These are phyloP conservation scores for Alternaria sp. DNA, from an alignment of 2,329 filamentous ascomycete species.

Conservation along the genomic window DNA sequence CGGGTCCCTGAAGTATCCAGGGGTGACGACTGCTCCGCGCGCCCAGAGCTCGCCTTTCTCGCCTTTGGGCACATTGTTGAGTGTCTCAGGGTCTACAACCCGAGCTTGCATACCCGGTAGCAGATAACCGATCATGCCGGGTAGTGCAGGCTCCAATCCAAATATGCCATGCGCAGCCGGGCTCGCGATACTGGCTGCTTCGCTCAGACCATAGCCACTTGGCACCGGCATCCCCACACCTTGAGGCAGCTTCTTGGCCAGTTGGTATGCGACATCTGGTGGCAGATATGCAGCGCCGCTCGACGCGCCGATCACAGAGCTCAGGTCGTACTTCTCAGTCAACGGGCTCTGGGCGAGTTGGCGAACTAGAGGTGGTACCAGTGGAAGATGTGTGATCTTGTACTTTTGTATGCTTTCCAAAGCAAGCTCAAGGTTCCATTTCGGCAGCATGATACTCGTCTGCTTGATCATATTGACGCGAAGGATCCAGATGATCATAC, in stretches of 20 bases:
- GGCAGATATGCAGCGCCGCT: constrained; percentile 40
- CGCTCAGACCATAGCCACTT: constrained; percentile 37
- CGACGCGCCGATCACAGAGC: constrained; percentile 27
- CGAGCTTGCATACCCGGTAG: constrained; percentile 38
- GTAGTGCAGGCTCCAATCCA: constrained; percentile 26
- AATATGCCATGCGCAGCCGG: constrained; percentile 34
- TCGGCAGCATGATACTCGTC: constrained; percentile 34
- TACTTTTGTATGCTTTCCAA: constrained; percentile 37
- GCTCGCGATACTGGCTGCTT: constrained; percentile 37
- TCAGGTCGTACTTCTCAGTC: constrained; percentile 37
- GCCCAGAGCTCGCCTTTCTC: constrained; percentile 39
- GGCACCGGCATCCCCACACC: constrained; percentile 31
- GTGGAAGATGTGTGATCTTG: constrained; percentile 31
- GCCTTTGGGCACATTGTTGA: constrained; percentile 30
- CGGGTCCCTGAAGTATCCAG: constrained; percentile 40
- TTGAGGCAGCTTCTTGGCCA: constrained; percentile 37
- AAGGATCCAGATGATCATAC: constrained; percentile 41
- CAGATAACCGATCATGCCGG: constrained; percentile 37
- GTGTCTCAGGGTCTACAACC: constrained; percentile 36
- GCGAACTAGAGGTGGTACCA: constrained; percentile 38
- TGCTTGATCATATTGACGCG: constrained; percentile 32
- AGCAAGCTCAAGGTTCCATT: constrained; percentile 37
- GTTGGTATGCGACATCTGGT: constrained; percentile 35
- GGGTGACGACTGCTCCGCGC: constrained; percentile 36
- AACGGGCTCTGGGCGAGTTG: constrained; percentile 36